phyloP scores from a whole-genome alignment of 2,329 filamentous ascomycete genomes.

The Fusarium tjaetaba region DNA sequence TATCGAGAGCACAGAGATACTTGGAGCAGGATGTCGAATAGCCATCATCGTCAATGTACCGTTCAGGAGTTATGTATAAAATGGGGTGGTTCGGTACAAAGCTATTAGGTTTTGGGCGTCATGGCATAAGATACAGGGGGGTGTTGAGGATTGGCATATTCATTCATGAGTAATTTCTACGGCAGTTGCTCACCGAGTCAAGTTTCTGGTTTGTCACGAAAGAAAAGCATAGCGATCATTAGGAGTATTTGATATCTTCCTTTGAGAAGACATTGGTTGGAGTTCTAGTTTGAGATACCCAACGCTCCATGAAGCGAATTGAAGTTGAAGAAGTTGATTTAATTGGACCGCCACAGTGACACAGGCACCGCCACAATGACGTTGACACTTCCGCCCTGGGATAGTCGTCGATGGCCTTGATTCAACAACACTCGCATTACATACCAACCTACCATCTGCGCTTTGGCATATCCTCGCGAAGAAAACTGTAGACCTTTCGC shows the following conservation, averaged over 20 bases:
- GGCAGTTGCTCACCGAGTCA: not conserved
- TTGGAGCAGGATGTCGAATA: constrained; percentile 39
- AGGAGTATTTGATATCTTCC: constrained; percentile 8
- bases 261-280: constrained; percentile 18
- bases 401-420: constrained; percentile 18
- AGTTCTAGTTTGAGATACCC: constrained; percentile 32
- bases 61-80: constrained; percentile 1
- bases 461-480: constrained; percentile 13
- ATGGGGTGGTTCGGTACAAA: not conserved
- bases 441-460: constrained; percentile 16
- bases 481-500: not conserved
- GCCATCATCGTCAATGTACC: not conserved
- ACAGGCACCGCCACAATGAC: constrained; percentile 55
- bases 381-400: constrained; percentile 44
- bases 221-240: constrained; percentile 17
- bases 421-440: constrained; percentile 10
- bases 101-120: constrained; percentile 7
- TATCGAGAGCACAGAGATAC: constrained; percentile 47
- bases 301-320: constrained; percentile 22
- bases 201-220: not conserved
- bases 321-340: constrained; percentile 7
- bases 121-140: constrained; percentile 1
- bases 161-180: not conserved
- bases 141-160: not conserved
- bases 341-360: constrained; percentile 43